phyloP scores from a whole-genome alignment of 371 early-diverging fungal species.

The Rhizopus microsporus region DNA sequence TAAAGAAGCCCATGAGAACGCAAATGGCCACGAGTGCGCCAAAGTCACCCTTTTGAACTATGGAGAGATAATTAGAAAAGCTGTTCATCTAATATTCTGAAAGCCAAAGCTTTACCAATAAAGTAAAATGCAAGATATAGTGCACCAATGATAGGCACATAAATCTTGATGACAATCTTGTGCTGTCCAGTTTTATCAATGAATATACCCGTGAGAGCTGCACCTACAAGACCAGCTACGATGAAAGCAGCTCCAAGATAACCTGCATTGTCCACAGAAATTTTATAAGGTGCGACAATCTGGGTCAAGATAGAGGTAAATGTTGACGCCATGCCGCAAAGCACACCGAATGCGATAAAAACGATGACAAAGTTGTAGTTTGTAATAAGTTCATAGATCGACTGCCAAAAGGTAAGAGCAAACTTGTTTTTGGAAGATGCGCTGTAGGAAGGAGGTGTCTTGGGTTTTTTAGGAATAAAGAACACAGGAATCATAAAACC shows the following conservation, averaged over 20 bases:
- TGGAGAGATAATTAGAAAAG: not conserved
- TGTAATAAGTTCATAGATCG: conserved; percentile 44
- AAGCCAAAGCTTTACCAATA: conserved; percentile 32
- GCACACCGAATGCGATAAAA: conserved; percentile 54
- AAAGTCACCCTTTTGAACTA: conserved; percentile 36
- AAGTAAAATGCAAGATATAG: conserved; percentile 54
- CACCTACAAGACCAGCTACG: conserved; percentile 58
- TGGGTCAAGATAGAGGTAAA: conserved; percentile 61
- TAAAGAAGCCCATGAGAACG: conserved; percentile 42
- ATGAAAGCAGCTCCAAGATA: conserved; percentile 58
- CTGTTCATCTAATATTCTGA: too few species aligned
- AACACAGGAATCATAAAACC: conserved; percentile 48
- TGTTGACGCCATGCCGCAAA: conserved; percentile 67
- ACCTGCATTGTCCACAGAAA: conserved; percentile 59
- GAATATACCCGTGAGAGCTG: conserved; percentile 38
- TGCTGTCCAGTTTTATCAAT: conserved; percentile 55
- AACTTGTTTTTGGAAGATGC: conserved; percentile 32
- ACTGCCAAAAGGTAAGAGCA: conserved; percentile 41
- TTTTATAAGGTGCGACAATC: conserved; percentile 63
- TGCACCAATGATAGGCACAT: conserved; percentile 51
- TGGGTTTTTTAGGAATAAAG: conserved; percentile 56
- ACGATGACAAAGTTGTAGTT: conserved; percentile 63
- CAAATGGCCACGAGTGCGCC: conserved; percentile 28
- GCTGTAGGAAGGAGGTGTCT: conserved; percentile 57
- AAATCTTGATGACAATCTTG: conserved; percentile 40